These are phyloP conservation scores for Pythium rishiriense DNA, from an alignment of 352 stramenopile genomes.

Conservation along the genomic window DNA sequence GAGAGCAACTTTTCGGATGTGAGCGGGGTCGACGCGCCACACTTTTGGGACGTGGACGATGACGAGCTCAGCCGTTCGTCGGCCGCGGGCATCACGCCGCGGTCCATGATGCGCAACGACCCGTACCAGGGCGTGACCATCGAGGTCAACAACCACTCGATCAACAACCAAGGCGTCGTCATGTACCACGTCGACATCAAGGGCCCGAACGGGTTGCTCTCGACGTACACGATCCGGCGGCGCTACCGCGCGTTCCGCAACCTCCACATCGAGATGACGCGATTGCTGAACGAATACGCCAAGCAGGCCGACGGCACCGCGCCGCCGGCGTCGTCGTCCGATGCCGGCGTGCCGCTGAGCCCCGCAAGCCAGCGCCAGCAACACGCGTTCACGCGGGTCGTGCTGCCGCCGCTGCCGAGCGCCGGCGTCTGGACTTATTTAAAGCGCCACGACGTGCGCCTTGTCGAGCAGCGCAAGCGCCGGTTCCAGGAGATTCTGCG, in stretches of 20 bases:
- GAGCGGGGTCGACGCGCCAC: slow-evolving; percentile 58
- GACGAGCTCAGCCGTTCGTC: slow-evolving; percentile 33
- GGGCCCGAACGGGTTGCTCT: slow-evolving; percentile 66
- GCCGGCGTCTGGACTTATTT: slow-evolving; percentile 82
- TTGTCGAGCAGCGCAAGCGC: slow-evolving; percentile 81
- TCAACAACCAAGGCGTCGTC: slow-evolving; percentile 59
- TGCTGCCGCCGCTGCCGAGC: slow-evolving; percentile 49
- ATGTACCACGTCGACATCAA: slow-evolving; percentile 91
- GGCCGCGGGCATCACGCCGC: slow-evolving; percentile 33
- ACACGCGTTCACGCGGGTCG: slow-evolving; percentile 32
- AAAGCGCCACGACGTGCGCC: slow-evolving; percentile 75
- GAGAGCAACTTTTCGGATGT: slow-evolving; percentile 67
- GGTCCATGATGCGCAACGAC: slow-evolving; percentile 34
- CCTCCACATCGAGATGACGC: slow-evolving; percentile 64
- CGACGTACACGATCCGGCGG: slow-evolving; percentile 83
- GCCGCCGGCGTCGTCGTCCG: slow-evolving; percentile 25
- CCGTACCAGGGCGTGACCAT: slow-evolving; percentile 68
- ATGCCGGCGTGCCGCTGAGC: slow-evolving; percentile 27
- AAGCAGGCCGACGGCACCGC: slow-evolving; percentile 10
- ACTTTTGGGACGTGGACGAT: slow-evolving; percentile 55
- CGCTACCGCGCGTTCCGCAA: slow-evolving; percentile 83
- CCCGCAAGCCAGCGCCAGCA: slow-evolving; percentile 35
- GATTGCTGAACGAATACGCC: slow-evolving; percentile 46
- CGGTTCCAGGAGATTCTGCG: slow-evolving; percentile 82
- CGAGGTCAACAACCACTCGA: slow-evolving; percentile 54